These are phyloP conservation scores for Pterulicium gracile DNA, from an alignment of 1,284 basidiomycete genomes.

Conservation along the genomic window DNA sequence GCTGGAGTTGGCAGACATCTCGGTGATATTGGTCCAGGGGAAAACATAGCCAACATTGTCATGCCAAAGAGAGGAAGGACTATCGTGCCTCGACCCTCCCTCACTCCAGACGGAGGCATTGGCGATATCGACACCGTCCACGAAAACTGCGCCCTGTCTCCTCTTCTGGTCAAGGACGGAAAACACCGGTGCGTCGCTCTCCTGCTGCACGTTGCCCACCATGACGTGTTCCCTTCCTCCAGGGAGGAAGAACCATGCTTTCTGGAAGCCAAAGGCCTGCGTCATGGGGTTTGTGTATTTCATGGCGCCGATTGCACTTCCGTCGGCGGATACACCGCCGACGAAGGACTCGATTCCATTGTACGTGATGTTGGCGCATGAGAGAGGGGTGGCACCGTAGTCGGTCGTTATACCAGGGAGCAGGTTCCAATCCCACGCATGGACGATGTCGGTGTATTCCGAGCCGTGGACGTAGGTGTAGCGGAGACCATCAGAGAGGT, in stretches of 20 bases:
- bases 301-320: slow-evolving; percentile 46
- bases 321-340: slow-evolving; percentile 50
- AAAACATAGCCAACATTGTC: slow-evolving; percentile 38
- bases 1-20: no score
- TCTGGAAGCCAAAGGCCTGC: slow-evolving; percentile 46
- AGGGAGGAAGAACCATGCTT: slow-evolving; percentile 64
- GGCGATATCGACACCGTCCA: slow-evolving; percentile 23
- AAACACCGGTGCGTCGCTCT: slow-evolving; percentile 35
- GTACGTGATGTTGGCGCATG: slow-evolving; percentile 27
- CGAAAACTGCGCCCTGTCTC: slow-evolving; percentile 29
- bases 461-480: slow-evolving; percentile 53
- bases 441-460: slow-evolving; percentile 61
- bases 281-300: slow-evolving; percentile 52
- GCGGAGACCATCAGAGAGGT: slow-evolving; percentile 51
- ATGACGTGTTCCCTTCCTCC: slow-evolving; percentile 52
- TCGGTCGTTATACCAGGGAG: slow-evolving; percentile 60
- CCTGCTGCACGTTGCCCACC: slow-evolving; percentile 37
- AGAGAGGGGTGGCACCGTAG: slow-evolving; percentile 40
- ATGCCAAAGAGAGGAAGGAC: slow-evolving; percentile 38
- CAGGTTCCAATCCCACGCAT: slow-evolving; percentile 64
- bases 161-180: slow-evolving; percentile 57
- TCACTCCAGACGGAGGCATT: slow-evolving; percentile 14
- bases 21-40: no score
- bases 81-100: slow-evolving; percentile 23
- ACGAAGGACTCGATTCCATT: slow-evolving; percentile 46